Base-by-base conservation (phyloP, 345 rosid species). In the Aegle marmelos region DNA sequence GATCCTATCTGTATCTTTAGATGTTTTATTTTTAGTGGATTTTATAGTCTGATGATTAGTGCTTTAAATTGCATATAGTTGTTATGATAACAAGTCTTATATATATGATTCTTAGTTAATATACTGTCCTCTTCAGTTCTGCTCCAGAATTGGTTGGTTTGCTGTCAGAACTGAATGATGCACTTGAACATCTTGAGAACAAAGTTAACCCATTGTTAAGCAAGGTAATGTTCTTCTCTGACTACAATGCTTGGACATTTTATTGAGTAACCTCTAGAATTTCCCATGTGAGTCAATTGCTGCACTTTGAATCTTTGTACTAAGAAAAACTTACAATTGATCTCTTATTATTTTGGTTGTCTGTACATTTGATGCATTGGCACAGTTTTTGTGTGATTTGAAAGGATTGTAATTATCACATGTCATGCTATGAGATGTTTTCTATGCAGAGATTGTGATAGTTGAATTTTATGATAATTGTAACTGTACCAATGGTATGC, bases 61-160 rank as follows among this genome's bases (percentile, higher is more conserved):
- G n/a, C n/a, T n/a, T n/a, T n/a, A n/a, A 39, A 24, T 58, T 73
- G 9, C 19, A 73, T 39, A 2, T 14, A 1, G 19, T n/a, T 61
- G 58, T 63, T 1, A 2, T 16, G 37, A 6, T 63, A 34, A 7
- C 2, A 28, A 50, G 24, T 53, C 59, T 37, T 16, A 62, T 72
- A 34, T n/a, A 68, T 22, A 17, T 68, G 36, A 3, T 53, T 25
- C 60, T 33, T 66, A 2, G 27, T 61, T 77, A 8, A 39, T 67
- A 11, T 57, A 39, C 30, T 75, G 50, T 58, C 59, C 10, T 6
- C 27, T 80, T 5, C 92, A 95, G 99, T 81, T 89, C 97, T 87
- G 98, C 97, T 53, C 99, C 99, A 68, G 99, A 95, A 76, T 82
- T 95, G 72, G 89, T 93, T 74, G 94, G 97, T 78, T 86, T 95